Base-by-base conservation (phyloP, 495 filamentous ascomycete genomes). In the Paragyromitra xinjiangensis region DNA sequence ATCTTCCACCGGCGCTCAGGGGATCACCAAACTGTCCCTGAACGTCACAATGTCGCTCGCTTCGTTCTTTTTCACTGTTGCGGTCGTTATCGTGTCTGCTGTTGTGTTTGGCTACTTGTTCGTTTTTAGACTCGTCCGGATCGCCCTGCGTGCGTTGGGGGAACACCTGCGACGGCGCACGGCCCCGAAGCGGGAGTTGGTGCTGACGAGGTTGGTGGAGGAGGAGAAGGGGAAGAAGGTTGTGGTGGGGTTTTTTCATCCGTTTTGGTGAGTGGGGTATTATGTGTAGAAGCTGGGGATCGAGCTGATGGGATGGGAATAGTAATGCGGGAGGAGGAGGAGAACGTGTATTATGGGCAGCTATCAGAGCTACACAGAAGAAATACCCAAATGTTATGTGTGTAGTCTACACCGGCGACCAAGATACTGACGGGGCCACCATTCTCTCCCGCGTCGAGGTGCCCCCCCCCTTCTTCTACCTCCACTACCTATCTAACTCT, bases 281-380 rank as follows among this genome's bases (percentile, higher is more conserved):
- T 29, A 45, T 72, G 48, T 34, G 56, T 11, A 7, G 34, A n/a
- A 16, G 48, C 22, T 6, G 34, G 2, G 19, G 24, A 39, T n/a
- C 7, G 34, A 8, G 45, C 72, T 62, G 58, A 81, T 66, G 12
- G 61, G 42, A 34, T 24, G 73, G 24, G 29, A 51, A 71, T 78
- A 94, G 93, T 84, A 98, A 98, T 85, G 96, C 95, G 51, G 95
- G 95, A 37, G 95, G 95, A 42, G 95, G 95, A 51, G 95, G 96
- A 71, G 95, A 99, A 85, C 88, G 95, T 83, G 96, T 99, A 39
- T 89, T 99, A 53, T 99, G 95, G 94, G 95, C 94, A 75, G 95
- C 96, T 9, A 91, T 99, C 67, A 90, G 91, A 78, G 93, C 96
- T 39, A 97, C 93, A 5, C 95, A 98, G 84, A 89, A 90, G 73